Percentiles rank a stretch among this genome's conserved stretches.
Conservation (phyloP, 192 early-diverging fungal genomes). For the Coemansia sp. region DNA sequence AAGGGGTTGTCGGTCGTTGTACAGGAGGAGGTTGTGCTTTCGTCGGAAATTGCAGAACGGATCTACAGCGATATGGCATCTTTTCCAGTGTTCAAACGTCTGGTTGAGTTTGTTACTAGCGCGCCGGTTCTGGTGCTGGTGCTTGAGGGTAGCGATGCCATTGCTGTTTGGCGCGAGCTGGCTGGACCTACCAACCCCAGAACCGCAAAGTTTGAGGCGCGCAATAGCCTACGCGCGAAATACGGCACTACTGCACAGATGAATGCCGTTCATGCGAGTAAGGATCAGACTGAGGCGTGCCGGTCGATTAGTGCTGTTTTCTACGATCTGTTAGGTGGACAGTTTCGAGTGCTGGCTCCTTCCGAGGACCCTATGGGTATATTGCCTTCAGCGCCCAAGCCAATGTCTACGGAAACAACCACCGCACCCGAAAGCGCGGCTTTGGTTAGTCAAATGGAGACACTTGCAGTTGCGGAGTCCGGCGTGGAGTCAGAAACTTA, state of each 20-base stretch:
- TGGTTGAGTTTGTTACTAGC: constrained; percentile 56
- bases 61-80: constrained; percentile 38
- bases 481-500: background rate
- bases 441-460: constrained; percentile 19
- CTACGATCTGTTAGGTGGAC: constrained; percentile 30
- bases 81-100: constrained; percentile 38
- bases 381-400: background rate
- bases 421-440: background rate
- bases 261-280: constrained; percentile 61
- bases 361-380: constrained; percentile 32
- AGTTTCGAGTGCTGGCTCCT: constrained; percentile 20
- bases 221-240: constrained; percentile 56
- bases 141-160: constrained; percentile 51
- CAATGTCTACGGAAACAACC: background rate
- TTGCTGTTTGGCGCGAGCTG: constrained; percentile 42
- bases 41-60: constrained; percentile 17
- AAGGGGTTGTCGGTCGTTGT: constrained; percentile 35
- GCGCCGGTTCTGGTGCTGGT: constrained; percentile 51
- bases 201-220: constrained; percentile 42
- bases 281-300: constrained; percentile 25
- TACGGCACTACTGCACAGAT: constrained; percentile 55
- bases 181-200: constrained; percentile 58
- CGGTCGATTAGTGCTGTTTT: constrained; percentile 38
- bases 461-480: constrained; percentile 11
- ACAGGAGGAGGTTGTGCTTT: constrained; percentile 40